Evolutionary conservation across 768 basidiomycete genomes (phyloP).

Genomic region (Hypholoma sublateritium): DNA sequence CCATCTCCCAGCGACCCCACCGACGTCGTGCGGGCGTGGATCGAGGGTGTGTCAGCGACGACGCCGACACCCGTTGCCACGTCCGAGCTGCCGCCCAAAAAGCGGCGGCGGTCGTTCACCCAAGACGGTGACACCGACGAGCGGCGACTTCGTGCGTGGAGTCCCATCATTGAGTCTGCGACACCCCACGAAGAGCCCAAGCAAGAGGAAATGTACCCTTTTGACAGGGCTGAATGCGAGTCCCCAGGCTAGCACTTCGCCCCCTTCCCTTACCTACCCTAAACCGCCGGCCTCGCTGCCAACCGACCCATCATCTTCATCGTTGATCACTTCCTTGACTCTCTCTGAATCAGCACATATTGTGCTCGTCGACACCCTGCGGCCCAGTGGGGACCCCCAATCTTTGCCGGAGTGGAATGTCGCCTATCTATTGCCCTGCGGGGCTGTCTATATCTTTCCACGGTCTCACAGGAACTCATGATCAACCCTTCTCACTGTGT

Average conservation of each 20-base stretch:
- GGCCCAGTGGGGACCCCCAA: conserved; percentile 11
- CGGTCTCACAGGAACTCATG: conserved; percentile 13
- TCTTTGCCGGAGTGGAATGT: conserved; percentile 13
- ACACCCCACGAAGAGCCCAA: conserved; percentile 15
- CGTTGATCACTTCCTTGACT: conserved; percentile 6
- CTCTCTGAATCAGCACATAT: conserved; percentile 5
- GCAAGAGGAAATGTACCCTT: conserved; percentile 13
- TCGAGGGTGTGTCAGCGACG: conserved; percentile 35
- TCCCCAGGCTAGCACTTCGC: conserved; percentile 22
- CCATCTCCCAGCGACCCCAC: conserved; percentile 24
- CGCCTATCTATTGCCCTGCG: conserved; percentile 20
- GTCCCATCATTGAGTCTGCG: conserved; percentile 21
- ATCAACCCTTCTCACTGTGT: conserved; percentile 17
- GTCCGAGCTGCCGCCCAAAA: conserved; percentile 23
- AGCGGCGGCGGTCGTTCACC: conserved; percentile 39
- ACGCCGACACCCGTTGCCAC: conserved; percentile 11
- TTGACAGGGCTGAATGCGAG: conserved; percentile 16
- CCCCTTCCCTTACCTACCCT: conserved; percentile 4
- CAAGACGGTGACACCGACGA: conserved; percentile 29
- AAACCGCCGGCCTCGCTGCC: conserved; percentile 20
- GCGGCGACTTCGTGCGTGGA: conserved; percentile 28
- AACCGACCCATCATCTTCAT: conserved; percentile 4
- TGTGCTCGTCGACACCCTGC: conserved; percentile 13
- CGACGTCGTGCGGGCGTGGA: conserved; percentile 37
- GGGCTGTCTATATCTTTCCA: conserved; percentile 9